phyloP scores from a whole-genome alignment of 1,284 basidiomycete genomes.

The Wolfiporia cocos region DNA sequence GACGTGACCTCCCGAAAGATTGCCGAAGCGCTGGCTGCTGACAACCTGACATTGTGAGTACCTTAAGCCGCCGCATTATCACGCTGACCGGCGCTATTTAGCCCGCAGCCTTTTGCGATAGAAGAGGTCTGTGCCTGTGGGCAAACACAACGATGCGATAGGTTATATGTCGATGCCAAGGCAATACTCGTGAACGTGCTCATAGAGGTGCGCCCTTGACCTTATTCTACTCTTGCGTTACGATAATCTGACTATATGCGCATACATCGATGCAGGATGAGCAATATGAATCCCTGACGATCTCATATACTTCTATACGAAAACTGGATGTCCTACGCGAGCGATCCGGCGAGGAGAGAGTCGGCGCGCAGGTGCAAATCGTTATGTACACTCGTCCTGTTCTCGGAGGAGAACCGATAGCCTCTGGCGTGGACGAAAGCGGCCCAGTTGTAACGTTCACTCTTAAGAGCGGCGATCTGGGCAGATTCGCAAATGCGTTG shows the following conservation, averaged over 20 bases:
- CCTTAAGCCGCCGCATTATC: background rate
- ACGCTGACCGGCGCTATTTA: slow-evolving; percentile 18
- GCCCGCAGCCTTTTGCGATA: slow-evolving; percentile 55
- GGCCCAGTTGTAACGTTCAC: too few relatives aligned
- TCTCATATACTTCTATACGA: slow-evolving; percentile 38
- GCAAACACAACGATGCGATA: slow-evolving; percentile 32
- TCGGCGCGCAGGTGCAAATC: background rate
- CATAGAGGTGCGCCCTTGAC: slow-evolving; percentile 29
- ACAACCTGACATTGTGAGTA: slow-evolving; percentile 40
- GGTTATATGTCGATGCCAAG: slow-evolving; percentile 46
- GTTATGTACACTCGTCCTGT: background rate
- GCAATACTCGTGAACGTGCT: slow-evolving; percentile 45
- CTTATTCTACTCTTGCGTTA: slow-evolving; percentile 2
- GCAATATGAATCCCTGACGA: slow-evolving; percentile 35
- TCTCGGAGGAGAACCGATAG: too few relatives aligned
- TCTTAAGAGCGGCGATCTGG: too few relatives aligned
- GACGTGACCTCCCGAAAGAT: slow-evolving; percentile 43
- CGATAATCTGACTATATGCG: slow-evolving; percentile 11
- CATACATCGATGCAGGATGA: slow-evolving; percentile 26
- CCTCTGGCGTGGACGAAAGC: too few relatives aligned
- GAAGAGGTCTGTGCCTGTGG: slow-evolving; percentile 34
- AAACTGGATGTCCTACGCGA: slow-evolving; percentile 29
- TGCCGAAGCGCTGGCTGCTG: slow-evolving; percentile 38
- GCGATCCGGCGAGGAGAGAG: slow-evolving; percentile 3
- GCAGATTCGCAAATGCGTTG: too few relatives aligned